Conservation (phyloP, 768 basidiomycete genomes). For the Lepiota brunneoincarnata region DNA sequence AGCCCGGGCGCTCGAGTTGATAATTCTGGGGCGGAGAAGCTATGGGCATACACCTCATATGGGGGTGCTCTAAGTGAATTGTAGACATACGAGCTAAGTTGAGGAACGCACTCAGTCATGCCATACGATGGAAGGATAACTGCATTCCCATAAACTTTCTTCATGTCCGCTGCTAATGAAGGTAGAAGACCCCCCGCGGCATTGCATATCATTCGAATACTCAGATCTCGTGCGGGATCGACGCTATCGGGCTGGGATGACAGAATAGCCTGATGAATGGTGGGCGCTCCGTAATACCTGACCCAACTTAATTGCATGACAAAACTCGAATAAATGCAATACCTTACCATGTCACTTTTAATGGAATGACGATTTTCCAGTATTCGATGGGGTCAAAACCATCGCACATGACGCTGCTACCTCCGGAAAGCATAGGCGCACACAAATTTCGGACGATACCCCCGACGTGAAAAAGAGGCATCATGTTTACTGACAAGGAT, state of each 20-base stretch:
- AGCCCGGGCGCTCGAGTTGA: slow-evolving; percentile 42
- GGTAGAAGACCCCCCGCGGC: slow-evolving; percentile 54
- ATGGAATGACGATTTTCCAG: slow-evolving; percentile 37
- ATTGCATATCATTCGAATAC: slow-evolving; percentile 45
- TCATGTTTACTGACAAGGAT: slow-evolving; percentile 36
- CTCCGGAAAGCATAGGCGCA: slow-evolving; percentile 51
- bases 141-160: slow-evolving; percentile 43
- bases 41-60: slow-evolving; percentile 46
- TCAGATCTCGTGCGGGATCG: slow-evolving; percentile 27
- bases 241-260: slow-evolving; percentile 30
- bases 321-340: slow-evolving; percentile 4
- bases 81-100: not conserved
- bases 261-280: slow-evolving; percentile 49
- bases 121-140: slow-evolving; percentile 58
- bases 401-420: slow-evolving; percentile 50
- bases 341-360: slow-evolving; percentile 48
- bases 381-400: slow-evolving; percentile 53
- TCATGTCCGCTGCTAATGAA: slow-evolving; percentile 45
- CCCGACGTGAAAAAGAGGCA: slow-evolving; percentile 61
- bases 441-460: slow-evolving; percentile 58
- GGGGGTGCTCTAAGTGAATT: slow-evolving; percentile 8
- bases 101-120: slow-evolving; percentile 45
- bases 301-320: slow-evolving; percentile 7
- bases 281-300: slow-evolving; percentile 51
- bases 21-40: slow-evolving; percentile 42